Conservation (phyloP, 208 protist species). For the Balamuthia mandrillaris region DNA sequence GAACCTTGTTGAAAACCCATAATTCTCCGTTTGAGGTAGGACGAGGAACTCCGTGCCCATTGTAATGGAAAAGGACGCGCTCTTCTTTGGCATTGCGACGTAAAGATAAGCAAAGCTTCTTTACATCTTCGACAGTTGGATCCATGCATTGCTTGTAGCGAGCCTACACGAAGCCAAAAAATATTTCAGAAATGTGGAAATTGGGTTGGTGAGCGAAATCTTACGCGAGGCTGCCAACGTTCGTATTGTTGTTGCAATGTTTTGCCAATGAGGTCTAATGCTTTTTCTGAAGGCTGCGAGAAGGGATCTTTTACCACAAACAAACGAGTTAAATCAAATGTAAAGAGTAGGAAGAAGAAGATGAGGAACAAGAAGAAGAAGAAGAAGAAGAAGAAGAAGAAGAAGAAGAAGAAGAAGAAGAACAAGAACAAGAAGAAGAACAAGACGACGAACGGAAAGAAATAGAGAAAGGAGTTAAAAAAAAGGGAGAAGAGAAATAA, state of each 20-base stretch:
- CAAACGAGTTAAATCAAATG: too few species aligned
- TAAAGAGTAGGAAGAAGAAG: too few species aligned
- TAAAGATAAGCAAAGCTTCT: slow-evolving; percentile 77
- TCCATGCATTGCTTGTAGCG: slow-evolving; percentile 84
- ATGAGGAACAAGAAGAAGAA: too few species aligned
- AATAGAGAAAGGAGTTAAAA: neutral
- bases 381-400: neutral
- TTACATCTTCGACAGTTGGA: slow-evolving; percentile 88
- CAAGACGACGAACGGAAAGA: too few species aligned
- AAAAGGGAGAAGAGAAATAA: neutral
- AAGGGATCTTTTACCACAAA: slow-evolving; percentile 53
- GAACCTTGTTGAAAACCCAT: slow-evolving; percentile 95
- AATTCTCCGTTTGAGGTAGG: slow-evolving; percentile 95
- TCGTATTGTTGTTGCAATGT: slow-evolving; percentile 86
- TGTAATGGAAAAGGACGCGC: slow-evolving; percentile 97
- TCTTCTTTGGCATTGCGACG: slow-evolving; percentile 81
- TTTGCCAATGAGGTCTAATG: slow-evolving; percentile 87
- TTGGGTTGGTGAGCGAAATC: neutral
- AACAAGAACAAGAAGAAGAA: neutral
- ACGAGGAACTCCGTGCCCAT: slow-evolving; percentile 97
- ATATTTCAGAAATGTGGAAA: neutral
- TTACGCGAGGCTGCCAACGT: slow-evolving; percentile 76
- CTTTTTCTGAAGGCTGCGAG: slow-evolving; percentile 60
- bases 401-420: neutral
- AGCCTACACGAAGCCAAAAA: slow-evolving; percentile 41